A percentile compares a stretch with the other conserved stretches of the same genome.
These are phyloP conservation scores for Alternaria incomplexa DNA, from an alignment of 2,329 filamentous ascomycete genomes.

Conservation along the genomic window DNA sequence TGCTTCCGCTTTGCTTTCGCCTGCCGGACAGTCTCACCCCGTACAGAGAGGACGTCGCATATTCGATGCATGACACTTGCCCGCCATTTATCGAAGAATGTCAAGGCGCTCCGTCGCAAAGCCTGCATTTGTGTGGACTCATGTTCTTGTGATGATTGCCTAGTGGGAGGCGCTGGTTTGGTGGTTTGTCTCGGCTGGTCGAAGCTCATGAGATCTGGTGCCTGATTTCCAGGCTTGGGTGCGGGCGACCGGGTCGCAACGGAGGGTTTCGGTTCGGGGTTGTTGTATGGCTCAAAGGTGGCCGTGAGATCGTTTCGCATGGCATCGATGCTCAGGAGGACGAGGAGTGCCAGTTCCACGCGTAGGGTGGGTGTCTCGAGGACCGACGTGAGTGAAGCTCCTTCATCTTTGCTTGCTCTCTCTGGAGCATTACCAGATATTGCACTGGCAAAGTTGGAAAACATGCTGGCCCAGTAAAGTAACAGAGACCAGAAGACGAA, in stretches of 20 bases:
- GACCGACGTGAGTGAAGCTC: slow-evolving; percentile 43
- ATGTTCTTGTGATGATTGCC: slow-evolving; percentile 55
- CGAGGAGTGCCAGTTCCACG: slow-evolving; percentile 53
- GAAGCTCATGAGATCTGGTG: slow-evolving; percentile 40
- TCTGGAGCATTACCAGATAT: slow-evolving; percentile 1
- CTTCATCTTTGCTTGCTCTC: slow-evolving; percentile 27
- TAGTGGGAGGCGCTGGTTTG: slow-evolving; percentile 17
- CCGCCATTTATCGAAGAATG: slow-evolving; percentile 82
- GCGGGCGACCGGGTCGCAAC: slow-evolving; percentile 1
- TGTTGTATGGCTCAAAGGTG: slow-evolving; percentile 34
- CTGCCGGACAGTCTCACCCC: slow-evolving; percentile 35
- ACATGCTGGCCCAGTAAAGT: not conserved
- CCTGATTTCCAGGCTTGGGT: slow-evolving; percentile 11
- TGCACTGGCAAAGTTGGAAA: slow-evolving; percentile 1
- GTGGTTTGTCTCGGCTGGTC: slow-evolving; percentile 37
- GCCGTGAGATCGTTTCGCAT: slow-evolving; percentile 48
- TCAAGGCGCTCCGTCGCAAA: slow-evolving; percentile 70
- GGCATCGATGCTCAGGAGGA: slow-evolving; percentile 53
- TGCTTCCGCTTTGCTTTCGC: slow-evolving; percentile 44
- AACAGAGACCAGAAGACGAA: not conserved
- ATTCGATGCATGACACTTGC: slow-evolving; percentile 71
- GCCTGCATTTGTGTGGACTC: slow-evolving; percentile 62
- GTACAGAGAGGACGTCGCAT: slow-evolving; percentile 63
- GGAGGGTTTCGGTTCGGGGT: slow-evolving; percentile 18
- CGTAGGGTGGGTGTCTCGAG: slow-evolving; percentile 52